Conservation (phyloP, 2,329 filamentous ascomycete genomes). For the Sclerotinia spermophila region DNA sequence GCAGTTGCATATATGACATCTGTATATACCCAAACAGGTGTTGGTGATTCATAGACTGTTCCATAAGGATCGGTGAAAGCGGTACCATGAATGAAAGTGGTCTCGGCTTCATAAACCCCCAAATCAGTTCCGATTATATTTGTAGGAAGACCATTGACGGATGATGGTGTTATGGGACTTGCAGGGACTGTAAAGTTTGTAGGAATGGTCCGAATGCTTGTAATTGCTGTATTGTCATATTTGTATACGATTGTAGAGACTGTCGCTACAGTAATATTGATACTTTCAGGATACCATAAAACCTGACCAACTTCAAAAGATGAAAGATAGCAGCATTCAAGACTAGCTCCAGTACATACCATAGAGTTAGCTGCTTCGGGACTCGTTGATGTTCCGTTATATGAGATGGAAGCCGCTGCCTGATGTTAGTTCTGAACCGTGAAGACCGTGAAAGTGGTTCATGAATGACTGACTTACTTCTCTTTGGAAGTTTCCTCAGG, state of each 20-base stretch:
- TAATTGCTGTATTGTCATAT: constrained; percentile 22
- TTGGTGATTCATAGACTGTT: constrained; percentile 21
- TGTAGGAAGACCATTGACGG: constrained; percentile 15
- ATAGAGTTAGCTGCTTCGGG: background rate
- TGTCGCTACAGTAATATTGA: constrained; percentile 21
- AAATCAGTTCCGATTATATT: constrained; percentile 15
- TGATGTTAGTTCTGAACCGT: background rate
- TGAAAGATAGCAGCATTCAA: constrained; percentile 21
- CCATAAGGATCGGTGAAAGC: constrained; percentile 26
- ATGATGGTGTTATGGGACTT: background rate
- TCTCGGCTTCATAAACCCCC: constrained; percentile 17
- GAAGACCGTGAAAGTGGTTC: background rate
- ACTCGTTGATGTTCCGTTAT: constrained; percentile 6
- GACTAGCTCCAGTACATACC: constrained; percentile 7
- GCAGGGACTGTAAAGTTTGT: constrained; percentile 16
- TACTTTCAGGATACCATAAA: constrained; percentile 21
- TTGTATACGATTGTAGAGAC: constrained; percentile 23
- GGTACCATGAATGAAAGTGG: constrained; percentile 20
- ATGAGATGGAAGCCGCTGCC: constrained; percentile 3
- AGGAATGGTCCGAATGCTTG: constrained; percentile 10
- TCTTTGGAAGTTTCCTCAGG: background rate
- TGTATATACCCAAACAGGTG: constrained; percentile 21
- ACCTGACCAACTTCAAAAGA: constrained; percentile 20
- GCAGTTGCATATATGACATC: constrained; percentile 11
- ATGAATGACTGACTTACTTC: background rate